Conservation (phyloP, 805 yeast species). For the Kuraishia hungarica region DNA sequence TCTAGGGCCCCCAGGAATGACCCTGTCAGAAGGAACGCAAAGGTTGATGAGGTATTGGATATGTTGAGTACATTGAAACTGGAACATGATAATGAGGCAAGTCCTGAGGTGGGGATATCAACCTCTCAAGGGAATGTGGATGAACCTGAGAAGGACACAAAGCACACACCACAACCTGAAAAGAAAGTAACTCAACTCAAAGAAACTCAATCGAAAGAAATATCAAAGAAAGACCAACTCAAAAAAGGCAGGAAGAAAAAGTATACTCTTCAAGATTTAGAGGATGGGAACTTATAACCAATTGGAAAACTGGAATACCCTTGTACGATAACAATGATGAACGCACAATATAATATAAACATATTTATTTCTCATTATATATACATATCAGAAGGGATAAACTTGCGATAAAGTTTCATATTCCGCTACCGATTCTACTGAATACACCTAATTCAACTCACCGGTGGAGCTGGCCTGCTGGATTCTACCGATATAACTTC, state of each 20-base stretch:
- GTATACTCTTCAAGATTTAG: constrained; percentile 1
- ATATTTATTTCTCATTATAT: background rate
- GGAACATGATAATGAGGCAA: background rate
- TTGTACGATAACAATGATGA: background rate
- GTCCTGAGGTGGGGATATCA: background rate
- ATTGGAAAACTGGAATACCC: too few relatives aligned
- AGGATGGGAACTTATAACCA: background rate
- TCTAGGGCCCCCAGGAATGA: background rate
- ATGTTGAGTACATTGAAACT: background rate
- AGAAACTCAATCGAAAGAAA: background rate
- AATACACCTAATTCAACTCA: background rate
- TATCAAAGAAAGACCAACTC: background rate
- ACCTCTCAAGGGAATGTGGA: background rate
- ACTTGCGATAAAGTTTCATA: background rate
- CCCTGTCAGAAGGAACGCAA: background rate
- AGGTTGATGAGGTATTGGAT: background rate
- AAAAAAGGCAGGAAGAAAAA: background rate
- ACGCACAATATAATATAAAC: background rate
- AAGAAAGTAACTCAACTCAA: too few relatives aligned
- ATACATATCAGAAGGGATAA: background rate
- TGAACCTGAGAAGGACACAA: background rate
- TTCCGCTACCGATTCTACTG: background rate
- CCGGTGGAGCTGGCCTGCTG: constrained; percentile 35
- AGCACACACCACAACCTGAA: too few relatives aligned
- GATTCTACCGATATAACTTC: constrained; percentile 67